These are phyloP conservation scores for Ceratobasidium sp. DNA, from an alignment of 1,284 basidiomycete genomes.

Conservation along the genomic window DNA sequence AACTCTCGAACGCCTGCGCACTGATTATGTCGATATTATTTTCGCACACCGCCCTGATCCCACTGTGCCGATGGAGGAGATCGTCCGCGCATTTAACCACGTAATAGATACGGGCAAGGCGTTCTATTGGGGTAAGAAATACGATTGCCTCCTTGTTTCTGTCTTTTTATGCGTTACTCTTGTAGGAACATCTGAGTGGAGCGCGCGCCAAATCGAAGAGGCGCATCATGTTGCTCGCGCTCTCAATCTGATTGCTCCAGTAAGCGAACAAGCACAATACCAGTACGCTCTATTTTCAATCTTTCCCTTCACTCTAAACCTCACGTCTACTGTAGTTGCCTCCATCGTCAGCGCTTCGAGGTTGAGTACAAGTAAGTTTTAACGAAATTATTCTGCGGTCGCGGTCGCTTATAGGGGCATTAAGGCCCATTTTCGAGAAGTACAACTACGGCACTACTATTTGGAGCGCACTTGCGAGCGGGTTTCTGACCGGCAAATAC, in stretches of 20 bases:
- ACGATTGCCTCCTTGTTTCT: no score
- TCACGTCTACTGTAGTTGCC: no score
- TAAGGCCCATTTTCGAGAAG: no score
- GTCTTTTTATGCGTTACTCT: no score
- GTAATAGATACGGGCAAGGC: conserved; percentile 75
- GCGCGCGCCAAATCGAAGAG: conserved; percentile 75
- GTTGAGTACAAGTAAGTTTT: conserved; percentile 78
- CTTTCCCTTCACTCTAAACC: no score
- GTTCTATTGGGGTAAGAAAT: conserved; percentile 59
- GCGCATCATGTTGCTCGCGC: conserved; percentile 76
- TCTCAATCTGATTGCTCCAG: conserved; percentile 75
- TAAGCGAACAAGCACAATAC: conserved; percentile 83
- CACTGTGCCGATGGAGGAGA: conserved; percentile 62
- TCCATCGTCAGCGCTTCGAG: conserved; percentile 81
- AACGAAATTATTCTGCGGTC: no score
- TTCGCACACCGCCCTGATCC: conserved; percentile 56
- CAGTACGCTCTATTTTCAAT: conserved; percentile 56
- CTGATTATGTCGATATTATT: conserved; percentile 69
- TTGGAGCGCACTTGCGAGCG: conserved; percentile 8
- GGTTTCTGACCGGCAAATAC: conserved; percentile 39
- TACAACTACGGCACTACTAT: conserved; percentile 65
- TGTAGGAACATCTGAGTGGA: conserved; percentile 83
- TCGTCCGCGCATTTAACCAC: conserved; percentile 75
- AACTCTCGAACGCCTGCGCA: conserved; percentile 72
- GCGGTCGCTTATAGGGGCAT: no score